Conservation (phyloP, 2,329 filamentous ascomycete species). For the Zasmidium angulare region DNA sequence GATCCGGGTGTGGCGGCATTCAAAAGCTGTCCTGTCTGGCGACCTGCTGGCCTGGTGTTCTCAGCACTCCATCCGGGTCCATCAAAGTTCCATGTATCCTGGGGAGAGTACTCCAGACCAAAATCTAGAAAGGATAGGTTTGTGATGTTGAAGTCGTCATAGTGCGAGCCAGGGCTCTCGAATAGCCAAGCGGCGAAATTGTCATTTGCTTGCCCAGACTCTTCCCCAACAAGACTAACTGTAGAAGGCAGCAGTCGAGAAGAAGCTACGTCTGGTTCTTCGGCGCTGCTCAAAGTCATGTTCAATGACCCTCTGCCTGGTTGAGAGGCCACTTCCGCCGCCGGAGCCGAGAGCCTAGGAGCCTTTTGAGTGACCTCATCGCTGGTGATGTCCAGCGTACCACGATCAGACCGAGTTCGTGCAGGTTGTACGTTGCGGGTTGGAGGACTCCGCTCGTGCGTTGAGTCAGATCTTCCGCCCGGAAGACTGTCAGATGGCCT, state of each 20-base stretch:
- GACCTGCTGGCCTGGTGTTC: background rate
- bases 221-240: background rate
- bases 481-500: background rate
- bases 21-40: background rate
- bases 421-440: background rate
- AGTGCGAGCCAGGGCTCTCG: conserved; percentile 27
- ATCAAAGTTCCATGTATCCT: conserved; percentile 23
- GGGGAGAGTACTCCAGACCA: conserved; percentile 25
- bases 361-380: no score
- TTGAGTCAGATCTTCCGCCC: background rate
- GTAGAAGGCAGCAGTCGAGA: background rate
- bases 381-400: background rate
- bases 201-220: conserved; percentile 20
- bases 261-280: background rate
- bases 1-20: background rate
- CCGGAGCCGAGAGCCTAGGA: no score
- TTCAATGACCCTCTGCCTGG: background rate
- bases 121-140: conserved; percentile 29
- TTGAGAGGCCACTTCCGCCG: no score
- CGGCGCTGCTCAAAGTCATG: background rate
- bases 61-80: background rate
- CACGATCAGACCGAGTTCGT: background rate
- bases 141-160: conserved; percentile 25
- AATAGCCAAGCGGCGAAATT: conserved; percentile 31
- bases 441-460: background rate